Percentiles rank a stretch among this genome's conserved stretches.
Evolutionary conservation across 176 grass and related monocot species (phyloP).

Genomic region (maize (Zea mays)): Zm-B73-REFERENCE-NAM-5.0 NC_050099.1:126356501-126357000

Average conservation of each 20-base stretch:
- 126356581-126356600: no score
- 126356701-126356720: no score
- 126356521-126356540: no score
- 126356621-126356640: no score
- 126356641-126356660: no score
- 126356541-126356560: no score
- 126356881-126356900: not conserved
- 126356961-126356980: constrained; percentile 34
- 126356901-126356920: not conserved
- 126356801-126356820: not conserved
- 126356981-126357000: constrained; percentile 15
- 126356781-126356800: not conserved
- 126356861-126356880: constrained; percentile 3
- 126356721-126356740: no score
- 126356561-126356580: no score
- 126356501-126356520: no score
- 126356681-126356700: no score
- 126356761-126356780: not conserved
- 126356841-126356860: not conserved
- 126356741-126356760: not conserved
- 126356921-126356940: constrained; percentile 10
- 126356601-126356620: no score
- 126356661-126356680: no score
- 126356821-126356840: not conserved
- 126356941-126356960: constrained; percentile 19